Conservation (phyloP, 441 rosid genomes). For the Jatropha podagrica region DNA sequence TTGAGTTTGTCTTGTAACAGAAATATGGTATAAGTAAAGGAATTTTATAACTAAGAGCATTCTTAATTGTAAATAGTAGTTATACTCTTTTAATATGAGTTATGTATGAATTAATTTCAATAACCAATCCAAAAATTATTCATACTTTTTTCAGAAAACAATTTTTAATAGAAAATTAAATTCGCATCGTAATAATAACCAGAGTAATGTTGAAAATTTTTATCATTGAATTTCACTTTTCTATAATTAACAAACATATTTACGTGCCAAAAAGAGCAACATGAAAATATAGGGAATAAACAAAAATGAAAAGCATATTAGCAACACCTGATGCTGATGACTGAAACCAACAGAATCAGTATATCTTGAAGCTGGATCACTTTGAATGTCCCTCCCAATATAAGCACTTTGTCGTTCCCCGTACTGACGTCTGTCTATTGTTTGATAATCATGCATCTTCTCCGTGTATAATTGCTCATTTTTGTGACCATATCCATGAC, state of each 20-base stretch:
- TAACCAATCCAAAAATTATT: background rate
- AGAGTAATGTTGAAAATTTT: too few relatives aligned
- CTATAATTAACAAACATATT: background rate
- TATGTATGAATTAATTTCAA: background rate
- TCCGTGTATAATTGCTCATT: conserved; percentile 70
- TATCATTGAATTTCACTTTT: background rate
- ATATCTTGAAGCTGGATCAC: conserved; percentile 66
- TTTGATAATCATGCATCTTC: conserved; percentile 70
- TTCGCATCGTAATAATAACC: background rate
- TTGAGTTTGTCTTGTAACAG: background rate
- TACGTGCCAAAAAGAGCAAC: background rate
- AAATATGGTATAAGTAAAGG: background rate
- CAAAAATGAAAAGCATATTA: conserved; percentile 15
- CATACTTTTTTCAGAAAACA: background rate
- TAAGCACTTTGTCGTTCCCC: conserved; percentile 69
- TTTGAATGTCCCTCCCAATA: conserved; percentile 74
- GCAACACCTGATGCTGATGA: conserved; percentile 76
- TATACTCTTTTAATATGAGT: background rate
- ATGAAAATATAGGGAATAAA: conserved; percentile 1
- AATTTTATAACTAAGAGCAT: background rate
- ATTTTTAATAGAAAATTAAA: background rate
- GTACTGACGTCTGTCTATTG: conserved; percentile 74
- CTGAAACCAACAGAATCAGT: conserved; percentile 65
- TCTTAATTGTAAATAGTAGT: background rate
- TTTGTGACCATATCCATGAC: conserved; percentile 75